A percentile compares a stretch with the other conserved stretches of the same genome.
These are phyloP conservation scores for Rosa multiflora DNA, from an alignment of 306 rosid species.

Conservation along the genomic window DNA sequence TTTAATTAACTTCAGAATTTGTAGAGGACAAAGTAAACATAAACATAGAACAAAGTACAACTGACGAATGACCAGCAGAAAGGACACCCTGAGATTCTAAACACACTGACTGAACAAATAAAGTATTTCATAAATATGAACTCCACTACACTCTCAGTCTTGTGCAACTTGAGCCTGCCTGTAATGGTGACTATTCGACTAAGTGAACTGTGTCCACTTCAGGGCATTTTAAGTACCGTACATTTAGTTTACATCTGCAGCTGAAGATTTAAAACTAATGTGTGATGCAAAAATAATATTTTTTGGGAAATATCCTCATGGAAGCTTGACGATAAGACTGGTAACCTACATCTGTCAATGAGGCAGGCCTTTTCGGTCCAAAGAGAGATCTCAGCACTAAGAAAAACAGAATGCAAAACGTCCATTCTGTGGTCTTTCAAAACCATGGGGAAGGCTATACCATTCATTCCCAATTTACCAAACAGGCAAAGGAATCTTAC, in stretches of 20 bases:
- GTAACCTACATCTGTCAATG: background rate
- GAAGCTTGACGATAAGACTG: background rate
- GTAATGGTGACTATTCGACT: background rate
- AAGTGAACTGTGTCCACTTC: background rate
- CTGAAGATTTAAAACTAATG: background rate
- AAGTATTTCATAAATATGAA: background rate
- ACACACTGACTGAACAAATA: background rate
- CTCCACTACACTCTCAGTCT: constrained; percentile 4
- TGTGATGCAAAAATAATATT: background rate
- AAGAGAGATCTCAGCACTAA: background rate
- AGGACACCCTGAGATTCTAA: background rate
- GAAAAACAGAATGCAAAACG: background rate
- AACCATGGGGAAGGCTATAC: background rate
- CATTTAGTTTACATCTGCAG: background rate
- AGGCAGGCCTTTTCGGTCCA: background rate
- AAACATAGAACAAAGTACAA: background rate
- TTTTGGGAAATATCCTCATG: background rate
- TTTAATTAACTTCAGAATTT: background rate
- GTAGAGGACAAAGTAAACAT: background rate
- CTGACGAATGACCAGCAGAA: background rate
- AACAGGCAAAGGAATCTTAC: background rate
- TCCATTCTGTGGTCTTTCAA: background rate
- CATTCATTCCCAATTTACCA: background rate
- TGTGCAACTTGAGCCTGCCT: background rate
- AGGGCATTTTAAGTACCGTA: background rate